phyloP scores from a whole-genome alignment of 257 asterid genomes.

The Ehretia macrophylla region DNA sequence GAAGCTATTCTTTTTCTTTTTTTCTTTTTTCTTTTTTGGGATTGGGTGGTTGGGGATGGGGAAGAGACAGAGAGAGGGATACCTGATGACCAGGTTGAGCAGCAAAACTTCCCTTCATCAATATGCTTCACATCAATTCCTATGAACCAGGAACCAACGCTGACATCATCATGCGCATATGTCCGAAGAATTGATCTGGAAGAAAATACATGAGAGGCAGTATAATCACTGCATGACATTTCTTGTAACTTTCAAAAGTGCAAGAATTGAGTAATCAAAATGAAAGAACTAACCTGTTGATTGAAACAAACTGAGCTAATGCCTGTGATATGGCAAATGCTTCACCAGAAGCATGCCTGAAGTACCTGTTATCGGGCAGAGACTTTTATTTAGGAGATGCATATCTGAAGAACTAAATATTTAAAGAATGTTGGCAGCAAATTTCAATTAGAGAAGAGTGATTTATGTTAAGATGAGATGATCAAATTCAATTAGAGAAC shows the following conservation, averaged over 20 bases:
- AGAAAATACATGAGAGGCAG: conserved; percentile 2
- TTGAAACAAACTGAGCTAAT: conserved; percentile 67
- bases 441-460: no score
- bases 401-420: not conserved
- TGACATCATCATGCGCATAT: conserved; percentile 84
- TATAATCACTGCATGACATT: not conserved
- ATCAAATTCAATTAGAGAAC: no score
- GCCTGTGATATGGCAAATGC: conserved; percentile 70
- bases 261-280: conserved; percentile 1
- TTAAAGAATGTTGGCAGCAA: not conserved
- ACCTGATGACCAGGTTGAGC: conserved; percentile 87
- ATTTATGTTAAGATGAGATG: no score
- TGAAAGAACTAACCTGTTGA: conserved; percentile 54
- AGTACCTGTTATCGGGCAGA: conserved; percentile 43
- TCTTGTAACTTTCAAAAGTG: not conserved
- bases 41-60: no score
- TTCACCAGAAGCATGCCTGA: conserved; percentile 91
- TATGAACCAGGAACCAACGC: conserved; percentile 89
- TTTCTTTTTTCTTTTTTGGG: no score
- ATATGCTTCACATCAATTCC: conserved; percentile 77
- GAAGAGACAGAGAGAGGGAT: conserved; percentile 8
- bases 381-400: not conserved
- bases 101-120: conserved; percentile 85
- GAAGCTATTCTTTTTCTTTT: no score
- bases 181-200: conserved; percentile 54